Conservation (phyloP, 148 eudicot species). For the Mesembryanthemum crystallinum region DNA sequence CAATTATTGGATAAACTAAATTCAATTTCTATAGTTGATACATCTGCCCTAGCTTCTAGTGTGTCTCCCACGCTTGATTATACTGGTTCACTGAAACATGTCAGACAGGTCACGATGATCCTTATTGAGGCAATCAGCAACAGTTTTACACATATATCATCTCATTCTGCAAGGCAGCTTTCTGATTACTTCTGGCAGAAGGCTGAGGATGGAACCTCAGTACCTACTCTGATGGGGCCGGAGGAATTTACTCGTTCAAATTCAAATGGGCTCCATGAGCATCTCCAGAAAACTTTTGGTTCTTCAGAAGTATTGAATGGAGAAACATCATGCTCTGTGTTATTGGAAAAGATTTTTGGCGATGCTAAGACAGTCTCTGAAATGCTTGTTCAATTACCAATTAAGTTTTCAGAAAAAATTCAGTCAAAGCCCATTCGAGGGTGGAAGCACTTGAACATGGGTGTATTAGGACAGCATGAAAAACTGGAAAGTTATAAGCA, state of each 20-base stretch:
- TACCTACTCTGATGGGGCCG: conserved; percentile 37
- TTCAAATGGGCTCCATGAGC: conserved; percentile 24
- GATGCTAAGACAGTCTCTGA: conserved; percentile 44
- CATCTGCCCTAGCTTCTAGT: conserved; percentile 30
- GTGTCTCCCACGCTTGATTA: conserved; percentile 23
- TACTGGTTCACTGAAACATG: conserved; percentile 27
- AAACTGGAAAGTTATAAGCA: conserved; percentile 40
- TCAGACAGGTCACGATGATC: conserved; percentile 32
- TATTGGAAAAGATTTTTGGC: conserved; percentile 43
- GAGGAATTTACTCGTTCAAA: conserved; percentile 38
- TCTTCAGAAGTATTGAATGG: conserved; percentile 22
- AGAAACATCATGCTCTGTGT: conserved; percentile 36
- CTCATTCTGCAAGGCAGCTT: conserved; percentile 57
- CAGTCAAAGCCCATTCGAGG: conserved; percentile 48
- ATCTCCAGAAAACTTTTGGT: conserved; percentile 28
- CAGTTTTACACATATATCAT: conserved; percentile 41
- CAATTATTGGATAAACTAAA: conserved; percentile 31
- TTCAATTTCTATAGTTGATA: conserved; percentile 21
- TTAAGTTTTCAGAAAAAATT: conserved; percentile 38
- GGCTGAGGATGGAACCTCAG: conserved; percentile 38
- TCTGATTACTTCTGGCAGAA: conserved; percentile 53
- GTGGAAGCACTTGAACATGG: conserved; percentile 60
- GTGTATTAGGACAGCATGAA: conserved; percentile 44
- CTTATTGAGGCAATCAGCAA: conserved; percentile 45
- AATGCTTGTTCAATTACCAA: conserved; percentile 44